Evolutionary conservation across 1,284 basidiomycete genomes (phyloP).

Genomic region (Malassezia pachydermatis): DNA sequence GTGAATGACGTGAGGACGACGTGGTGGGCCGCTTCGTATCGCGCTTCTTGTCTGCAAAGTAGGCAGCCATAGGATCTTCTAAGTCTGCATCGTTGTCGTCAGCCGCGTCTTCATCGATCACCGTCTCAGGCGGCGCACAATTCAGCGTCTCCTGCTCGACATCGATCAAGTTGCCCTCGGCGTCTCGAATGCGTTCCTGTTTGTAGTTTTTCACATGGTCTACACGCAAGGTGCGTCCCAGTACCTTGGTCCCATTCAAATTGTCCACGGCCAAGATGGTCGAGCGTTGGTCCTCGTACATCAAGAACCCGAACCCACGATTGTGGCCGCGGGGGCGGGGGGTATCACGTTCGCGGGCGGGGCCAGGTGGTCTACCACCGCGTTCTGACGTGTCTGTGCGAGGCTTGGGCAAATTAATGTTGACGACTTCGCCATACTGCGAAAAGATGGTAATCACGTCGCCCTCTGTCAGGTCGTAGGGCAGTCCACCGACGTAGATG

Average conservation of each 20-base stretch:
- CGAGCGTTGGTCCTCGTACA: slow-evolving; percentile 97
- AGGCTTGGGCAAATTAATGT: slow-evolving; percentile 71
- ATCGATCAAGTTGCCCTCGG: slow-evolving; percentile 76
- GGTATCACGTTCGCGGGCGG: neutral
- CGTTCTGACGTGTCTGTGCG: slow-evolving; percentile 1
- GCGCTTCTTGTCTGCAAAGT: slow-evolving; percentile 47
- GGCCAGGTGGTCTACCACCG: neutral
- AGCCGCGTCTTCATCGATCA: slow-evolving; percentile 8
- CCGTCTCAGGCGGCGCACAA: slow-evolving; percentile 25
- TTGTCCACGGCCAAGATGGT: slow-evolving; percentile 96
- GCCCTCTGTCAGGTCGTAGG: slow-evolving; percentile 68
- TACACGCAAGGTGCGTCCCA: slow-evolving; percentile 71
- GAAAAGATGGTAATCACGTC: slow-evolving; percentile 96
- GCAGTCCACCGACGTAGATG: slow-evolving; percentile 64
- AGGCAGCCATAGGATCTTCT: slow-evolving; percentile 95
- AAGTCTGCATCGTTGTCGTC: slow-evolving; percentile 60
- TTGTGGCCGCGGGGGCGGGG: slow-evolving; percentile 18
- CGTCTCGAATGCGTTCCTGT: slow-evolving; percentile 63
- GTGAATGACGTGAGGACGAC: no score
- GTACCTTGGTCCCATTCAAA: slow-evolving; percentile 81
- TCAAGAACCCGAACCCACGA: slow-evolving; percentile 86
- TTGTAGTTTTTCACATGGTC: slow-evolving; percentile 93
- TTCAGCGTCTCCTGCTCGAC: slow-evolving; percentile 53
- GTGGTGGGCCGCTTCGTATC: neutral
- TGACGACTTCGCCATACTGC: slow-evolving; percentile 91